Evolutionary conservation across 768 basidiomycete genomes (phyloP).

Genomic region (Thelephora ganbajun): DNA sequence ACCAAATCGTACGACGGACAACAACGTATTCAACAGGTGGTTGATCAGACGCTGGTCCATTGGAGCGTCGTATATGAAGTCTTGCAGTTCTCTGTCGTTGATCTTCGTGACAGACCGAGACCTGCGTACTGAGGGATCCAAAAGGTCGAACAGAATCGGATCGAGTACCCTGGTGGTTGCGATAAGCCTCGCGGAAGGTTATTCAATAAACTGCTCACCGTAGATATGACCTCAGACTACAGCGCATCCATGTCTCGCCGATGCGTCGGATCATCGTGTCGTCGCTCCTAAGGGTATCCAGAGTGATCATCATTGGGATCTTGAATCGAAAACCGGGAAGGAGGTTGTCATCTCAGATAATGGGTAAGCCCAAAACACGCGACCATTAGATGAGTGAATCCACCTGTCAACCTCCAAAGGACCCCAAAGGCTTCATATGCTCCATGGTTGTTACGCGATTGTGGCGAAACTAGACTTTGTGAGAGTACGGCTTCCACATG

Average conservation of each 20-base stretch:
- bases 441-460: conserved; percentile 31
- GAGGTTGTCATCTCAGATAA: conserved; percentile 55
- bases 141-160: conserved; percentile 65
- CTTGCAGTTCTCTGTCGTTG: conserved; percentile 51
- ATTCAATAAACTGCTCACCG: conserved; percentile 35
- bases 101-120: conserved; percentile 34
- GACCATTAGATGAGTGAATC: conserved; percentile 7
- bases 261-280: conserved; percentile 63
- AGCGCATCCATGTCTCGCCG: conserved; percentile 96
- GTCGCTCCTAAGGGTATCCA: conserved; percentile 69
- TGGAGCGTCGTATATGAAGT: conserved; percentile 53
- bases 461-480: conserved; percentile 47
- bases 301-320: conserved; percentile 74
- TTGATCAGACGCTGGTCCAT: conserved; percentile 66
- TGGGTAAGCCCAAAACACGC: conserved; percentile 5
- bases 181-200: conserved; percentile 1
- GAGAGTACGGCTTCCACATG: conserved; percentile 75
- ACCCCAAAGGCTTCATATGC: conserved; percentile 84
- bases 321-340: conserved; percentile 76
- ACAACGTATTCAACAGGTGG: conserved; percentile 64
- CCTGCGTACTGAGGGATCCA: conserved; percentile 55
- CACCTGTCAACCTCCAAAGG: conserved; percentile 83
- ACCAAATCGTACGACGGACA: conserved; percentile 73
- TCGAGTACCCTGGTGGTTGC: conserved; percentile 58
- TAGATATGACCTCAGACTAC: conserved; percentile 81